A percentile compares a stretch with the other conserved stretches of the same genome.
Conservation (phyloP, 495 filamentous ascomycete species). For the Neurospora discreta region DNA sequence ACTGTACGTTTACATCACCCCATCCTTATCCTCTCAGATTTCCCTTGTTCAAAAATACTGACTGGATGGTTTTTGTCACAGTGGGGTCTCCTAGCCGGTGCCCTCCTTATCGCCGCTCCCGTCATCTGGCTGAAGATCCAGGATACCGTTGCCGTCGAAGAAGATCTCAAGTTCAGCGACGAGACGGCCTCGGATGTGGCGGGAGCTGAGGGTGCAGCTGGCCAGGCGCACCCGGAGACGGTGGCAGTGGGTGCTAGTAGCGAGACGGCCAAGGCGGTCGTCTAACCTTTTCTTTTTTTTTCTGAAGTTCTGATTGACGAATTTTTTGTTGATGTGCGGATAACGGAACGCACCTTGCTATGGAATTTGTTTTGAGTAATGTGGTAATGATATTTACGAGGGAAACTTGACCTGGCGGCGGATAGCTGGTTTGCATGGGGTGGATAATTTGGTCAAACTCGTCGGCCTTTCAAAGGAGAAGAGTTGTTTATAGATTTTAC, state of each 20-base stretch:
- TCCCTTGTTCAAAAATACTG: not conserved
- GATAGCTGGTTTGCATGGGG: not conserved
- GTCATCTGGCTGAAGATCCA: slow-evolving; percentile 71
- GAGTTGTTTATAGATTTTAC: not conserved
- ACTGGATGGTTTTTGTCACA: slow-evolving; percentile 17
- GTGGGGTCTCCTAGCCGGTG: slow-evolving; percentile 63
- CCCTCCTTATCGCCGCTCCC: slow-evolving; percentile 64
- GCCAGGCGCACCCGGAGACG: not conserved
- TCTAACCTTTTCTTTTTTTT: not conserved
- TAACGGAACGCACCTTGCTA: not conserved
- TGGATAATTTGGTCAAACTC: not conserved
- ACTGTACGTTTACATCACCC: slow-evolving; percentile 23
- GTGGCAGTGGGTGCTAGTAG: not conserved
- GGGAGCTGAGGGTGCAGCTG: not conserved
- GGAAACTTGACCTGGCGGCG: not conserved
- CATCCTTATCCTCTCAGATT: not conserved
- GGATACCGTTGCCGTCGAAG: slow-evolving; percentile 58
- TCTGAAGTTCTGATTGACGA: no score
- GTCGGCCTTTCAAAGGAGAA: not conserved
- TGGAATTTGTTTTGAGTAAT: not conserved
- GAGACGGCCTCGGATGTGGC: slow-evolving; percentile 61
- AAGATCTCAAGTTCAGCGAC: slow-evolving; percentile 74
- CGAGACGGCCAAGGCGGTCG: not conserved
- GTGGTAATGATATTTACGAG: not conserved
- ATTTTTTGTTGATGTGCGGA: not conserved